A percentile compares a stretch with the other conserved stretches of the same genome.
phyloP scores from a whole-genome alignment of 305 asterid genomes.

The Fraxinus angustifolia region DNA sequence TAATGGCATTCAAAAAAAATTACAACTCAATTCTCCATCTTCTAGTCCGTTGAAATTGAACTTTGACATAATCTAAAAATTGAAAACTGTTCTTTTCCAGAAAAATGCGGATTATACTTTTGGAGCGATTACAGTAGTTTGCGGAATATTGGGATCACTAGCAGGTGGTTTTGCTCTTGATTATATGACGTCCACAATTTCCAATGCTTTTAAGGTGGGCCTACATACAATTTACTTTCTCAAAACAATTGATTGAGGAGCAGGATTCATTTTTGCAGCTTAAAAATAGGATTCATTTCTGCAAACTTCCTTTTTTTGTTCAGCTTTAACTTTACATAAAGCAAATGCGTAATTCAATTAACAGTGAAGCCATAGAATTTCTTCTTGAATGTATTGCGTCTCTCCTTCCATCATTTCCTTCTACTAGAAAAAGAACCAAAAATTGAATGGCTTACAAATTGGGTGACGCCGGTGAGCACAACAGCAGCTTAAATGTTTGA shows the following conservation, averaged over 20 bases:
- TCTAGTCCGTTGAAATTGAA: background rate
- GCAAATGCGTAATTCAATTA: background rate
- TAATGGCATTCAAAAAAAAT: background rate
- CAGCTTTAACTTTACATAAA: background rate
- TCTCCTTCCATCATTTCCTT: background rate
- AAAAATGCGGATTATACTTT: constrained; percentile 77
- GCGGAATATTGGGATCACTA: constrained; percentile 77
- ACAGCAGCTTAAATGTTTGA: background rate
- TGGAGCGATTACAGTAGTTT: constrained; percentile 78
- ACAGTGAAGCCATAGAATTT: background rate
- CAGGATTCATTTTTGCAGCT: background rate
- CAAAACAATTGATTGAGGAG: background rate
- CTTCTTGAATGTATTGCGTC: background rate
- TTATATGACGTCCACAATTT: constrained; percentile 56
- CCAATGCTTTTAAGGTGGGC: constrained; percentile 83
- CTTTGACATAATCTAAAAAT: background rate
- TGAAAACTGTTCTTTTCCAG: constrained; percentile 32
- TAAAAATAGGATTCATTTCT: background rate
- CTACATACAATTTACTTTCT: constrained; percentile 3
- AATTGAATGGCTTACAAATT: background rate
- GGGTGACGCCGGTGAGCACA: background rate
- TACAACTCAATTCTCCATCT: background rate
- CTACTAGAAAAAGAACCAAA: background rate
- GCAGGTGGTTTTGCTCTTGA: constrained; percentile 80
- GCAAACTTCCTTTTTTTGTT: background rate